phyloP scores from a whole-genome alignment of 345 rosid genomes.

The Ricinus communis region DNA sequence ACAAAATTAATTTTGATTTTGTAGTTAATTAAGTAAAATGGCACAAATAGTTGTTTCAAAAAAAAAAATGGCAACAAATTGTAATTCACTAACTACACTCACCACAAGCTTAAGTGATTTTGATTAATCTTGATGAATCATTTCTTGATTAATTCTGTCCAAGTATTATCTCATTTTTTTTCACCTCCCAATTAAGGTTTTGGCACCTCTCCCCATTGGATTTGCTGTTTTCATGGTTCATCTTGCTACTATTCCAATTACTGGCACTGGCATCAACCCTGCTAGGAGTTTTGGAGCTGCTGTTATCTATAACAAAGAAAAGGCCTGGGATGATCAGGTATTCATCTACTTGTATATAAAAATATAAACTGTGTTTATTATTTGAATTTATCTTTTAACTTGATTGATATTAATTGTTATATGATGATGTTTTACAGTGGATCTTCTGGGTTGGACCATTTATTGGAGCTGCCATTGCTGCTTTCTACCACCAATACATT shows the following conservation, averaged over 20 bases:
- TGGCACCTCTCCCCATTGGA: conserved; percentile 97
- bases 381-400: not conserved
- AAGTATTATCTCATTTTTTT: too few relatives aligned
- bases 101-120: too few relatives aligned
- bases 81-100: not conserved
- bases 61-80: not conserved
- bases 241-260: conserved; percentile 83
- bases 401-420: not conserved
- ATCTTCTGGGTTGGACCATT: conserved; percentile 98
- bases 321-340: conserved; percentile 97
- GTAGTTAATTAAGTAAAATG: too few relatives aligned
- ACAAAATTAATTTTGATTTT: too few relatives aligned
- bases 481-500: conserved; percentile 72
- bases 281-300: conserved; percentile 98
- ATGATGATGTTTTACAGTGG: conserved; percentile 50
- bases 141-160: too few relatives aligned
- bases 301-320: conserved; percentile 66
- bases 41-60: too few relatives aligned
- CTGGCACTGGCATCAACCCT: conserved; percentile 96
- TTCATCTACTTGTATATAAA: not conserved
- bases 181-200: conserved; percentile 45
- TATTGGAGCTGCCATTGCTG: conserved; percentile 77
- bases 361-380: too few relatives aligned
- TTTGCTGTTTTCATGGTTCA: conserved; percentile 98
- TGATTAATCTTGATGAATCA: too few relatives aligned